A percentile compares a stretch with the other conserved stretches of the same genome.
phyloP scores from a whole-genome alignment of 805 yeast species.

The Diddensiella transvaalensis region DNA sequence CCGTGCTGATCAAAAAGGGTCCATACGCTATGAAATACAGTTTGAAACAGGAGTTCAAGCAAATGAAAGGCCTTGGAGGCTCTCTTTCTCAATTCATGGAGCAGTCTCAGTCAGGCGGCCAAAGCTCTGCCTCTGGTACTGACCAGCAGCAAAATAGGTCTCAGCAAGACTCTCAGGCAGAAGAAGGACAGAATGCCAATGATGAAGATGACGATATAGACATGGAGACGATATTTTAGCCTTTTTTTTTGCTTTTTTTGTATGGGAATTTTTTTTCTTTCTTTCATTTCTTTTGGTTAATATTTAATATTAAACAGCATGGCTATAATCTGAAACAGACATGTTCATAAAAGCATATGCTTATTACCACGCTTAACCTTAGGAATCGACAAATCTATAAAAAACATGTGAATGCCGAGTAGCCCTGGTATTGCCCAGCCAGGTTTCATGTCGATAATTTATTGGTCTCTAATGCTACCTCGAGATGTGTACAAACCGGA shows the following conservation, averaged over 20 bases:
- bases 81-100: conserved; percentile 23
- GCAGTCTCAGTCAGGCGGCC: conserved; percentile 6
- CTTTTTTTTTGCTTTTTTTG: not conserved
- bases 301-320: no score
- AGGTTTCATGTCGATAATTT: no score
- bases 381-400: no score
- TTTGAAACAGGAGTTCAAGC: conserved; percentile 84
- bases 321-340: no score
- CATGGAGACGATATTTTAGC: conserved; percentile 22
- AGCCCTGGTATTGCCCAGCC: no score
- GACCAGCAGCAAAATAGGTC: conserved; percentile 1
- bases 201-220: conserved; percentile 19
- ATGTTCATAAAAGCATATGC: no score
- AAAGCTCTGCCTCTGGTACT: conserved; percentile 4
- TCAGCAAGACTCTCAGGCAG: not conserved
- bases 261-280: no score
- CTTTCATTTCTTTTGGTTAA: no score
- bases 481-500: no score
- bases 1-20: conserved; percentile 85
- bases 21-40: conserved; percentile 93
- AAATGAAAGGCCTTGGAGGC: conserved; percentile 45
- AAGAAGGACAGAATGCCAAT: conserved; percentile 5
- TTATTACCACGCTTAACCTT: no score
- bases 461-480: no score
- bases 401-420: no score